Conservation (phyloP, 768 basidiomycete genomes). For the Tricholomella constricta region DNA sequence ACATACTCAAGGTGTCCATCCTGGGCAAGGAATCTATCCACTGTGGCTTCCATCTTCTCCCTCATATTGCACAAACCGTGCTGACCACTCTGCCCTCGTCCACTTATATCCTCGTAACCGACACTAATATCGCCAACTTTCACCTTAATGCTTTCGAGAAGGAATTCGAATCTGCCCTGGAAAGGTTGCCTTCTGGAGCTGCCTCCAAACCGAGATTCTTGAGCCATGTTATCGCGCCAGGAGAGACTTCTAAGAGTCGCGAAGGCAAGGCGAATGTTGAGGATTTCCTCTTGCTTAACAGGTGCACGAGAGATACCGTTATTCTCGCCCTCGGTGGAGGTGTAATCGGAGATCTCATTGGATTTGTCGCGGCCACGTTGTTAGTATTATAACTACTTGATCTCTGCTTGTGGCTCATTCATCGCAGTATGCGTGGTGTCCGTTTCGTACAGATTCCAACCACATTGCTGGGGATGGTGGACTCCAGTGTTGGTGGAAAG, state of each 20-base stretch:
- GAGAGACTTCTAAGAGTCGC: slow-evolving; percentile 91
- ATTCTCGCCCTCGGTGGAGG: slow-evolving; percentile 94
- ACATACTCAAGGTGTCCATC: slow-evolving; percentile 80
- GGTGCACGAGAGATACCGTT: slow-evolving; percentile 92
- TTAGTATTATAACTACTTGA: slow-evolving; percentile 44
- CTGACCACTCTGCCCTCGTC: slow-evolving; percentile 72
- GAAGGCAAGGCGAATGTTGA: slow-evolving; percentile 92
- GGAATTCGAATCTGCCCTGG: slow-evolving; percentile 58
- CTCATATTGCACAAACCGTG: slow-evolving; percentile 81
- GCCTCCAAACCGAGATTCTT: slow-evolving; percentile 64
- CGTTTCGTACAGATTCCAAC: slow-evolving; percentile 96
- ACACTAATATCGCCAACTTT: slow-evolving; percentile 83
- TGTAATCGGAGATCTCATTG: slow-evolving; percentile 95
- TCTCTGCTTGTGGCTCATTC: slow-evolving; percentile 9
- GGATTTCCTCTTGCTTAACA: slow-evolving; percentile 85
- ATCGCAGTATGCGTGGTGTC: slow-evolving; percentile 89
- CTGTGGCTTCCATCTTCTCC: slow-evolving; percentile 89
- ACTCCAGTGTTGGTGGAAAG: slow-evolving; percentile 96
- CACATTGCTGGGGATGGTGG: slow-evolving; percentile 97
- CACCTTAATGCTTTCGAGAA: slow-evolving; percentile 70
- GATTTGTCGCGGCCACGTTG: slow-evolving; percentile 98
- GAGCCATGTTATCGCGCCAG: slow-evolving; percentile 79
- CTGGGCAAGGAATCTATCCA: slow-evolving; percentile 87
- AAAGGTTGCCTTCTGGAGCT: slow-evolving; percentile 19
- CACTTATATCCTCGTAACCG: slow-evolving; percentile 90